Base-by-base conservation (phyloP, 306 rosid genomes). In the Rosa persica region DNA sequence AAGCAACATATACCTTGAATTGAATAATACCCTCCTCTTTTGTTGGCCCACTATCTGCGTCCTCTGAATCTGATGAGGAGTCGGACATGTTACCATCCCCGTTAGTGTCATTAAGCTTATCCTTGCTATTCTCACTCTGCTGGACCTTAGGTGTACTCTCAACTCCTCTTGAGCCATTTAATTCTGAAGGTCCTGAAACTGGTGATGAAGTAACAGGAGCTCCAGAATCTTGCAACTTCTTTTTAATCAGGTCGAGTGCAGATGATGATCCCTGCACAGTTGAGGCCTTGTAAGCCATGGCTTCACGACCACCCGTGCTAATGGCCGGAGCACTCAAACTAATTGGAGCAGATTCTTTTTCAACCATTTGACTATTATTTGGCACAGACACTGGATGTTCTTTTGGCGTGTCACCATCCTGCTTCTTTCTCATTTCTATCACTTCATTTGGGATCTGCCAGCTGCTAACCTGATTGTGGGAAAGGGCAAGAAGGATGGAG, bases 391-490 rank as follows among this genome's bases (percentile, higher is more conserved):
- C 57, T 77, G 86, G 72, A 80, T 78, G 81, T 81, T 91, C 97
- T 85, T 88, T 89, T 44, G 87, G 55, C 70, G 81, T 79, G 70
- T 89, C 97, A 78, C 68, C 83, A 72, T 93, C 93, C 82, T 89
- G 98, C 85, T 87, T 91, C 87, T 91, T 89, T 78, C 89, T 91
- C 83, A 89, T 84, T 82, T 91, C 99, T 62, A 94, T 78, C 86
- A 95, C 98, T 86, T 95, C 99, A 79, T 79, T 87, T 74, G 99
- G 99, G 82, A 95, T 91, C 87, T 95, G 96, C 99, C 99, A 95
- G 90, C 98, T 88, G 86, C 99, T 95, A 40, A 91, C 86, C 99
- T 95, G 85, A 81, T 73, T 16, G 70, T 62, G 12, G 80, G 78
- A 80, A 72, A 65, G 27, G 23, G 42, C 55, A 79, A 69, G 52